These are phyloP conservation scores for Lactarius deliciosus DNA, from an alignment of 768 basidiomycete genomes.

Conservation along the genomic window DNA sequence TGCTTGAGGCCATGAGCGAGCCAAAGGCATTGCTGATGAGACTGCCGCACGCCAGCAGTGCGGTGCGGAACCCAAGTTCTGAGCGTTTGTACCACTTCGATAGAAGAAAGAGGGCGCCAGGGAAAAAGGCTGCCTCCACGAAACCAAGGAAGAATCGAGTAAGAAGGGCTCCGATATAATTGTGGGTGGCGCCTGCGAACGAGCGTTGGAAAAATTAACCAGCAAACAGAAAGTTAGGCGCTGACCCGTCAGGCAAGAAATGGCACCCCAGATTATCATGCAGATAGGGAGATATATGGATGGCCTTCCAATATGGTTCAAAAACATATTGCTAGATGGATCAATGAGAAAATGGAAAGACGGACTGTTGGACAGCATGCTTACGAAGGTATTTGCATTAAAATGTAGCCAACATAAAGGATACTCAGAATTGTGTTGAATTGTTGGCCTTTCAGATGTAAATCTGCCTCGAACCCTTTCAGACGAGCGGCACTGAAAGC, in stretches of 20 bases:
- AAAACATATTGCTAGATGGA: conserved; percentile 61
- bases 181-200: conserved; percentile 25
- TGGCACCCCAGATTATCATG: conserved; percentile 70
- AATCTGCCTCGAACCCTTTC: conserved; percentile 68
- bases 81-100: conserved; percentile 72
- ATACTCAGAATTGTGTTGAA: conserved; percentile 69
- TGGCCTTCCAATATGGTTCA: conserved; percentile 65
- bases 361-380: conserved; percentile 31
- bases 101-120: conserved; percentile 61
- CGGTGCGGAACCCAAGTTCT: conserved; percentile 69
- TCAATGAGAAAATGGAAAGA: neutral
- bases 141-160: conserved; percentile 75
- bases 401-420: conserved; percentile 68
- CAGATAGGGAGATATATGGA: conserved; percentile 65
- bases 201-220: neutral
- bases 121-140: conserved; percentile 61
- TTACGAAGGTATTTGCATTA: conserved; percentile 79
- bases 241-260: conserved; percentile 44
- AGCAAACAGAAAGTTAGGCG: conserved; percentile 3
- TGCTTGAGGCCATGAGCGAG: conserved; percentile 71
- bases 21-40: conserved; percentile 84
- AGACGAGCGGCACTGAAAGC: conserved; percentile 62
- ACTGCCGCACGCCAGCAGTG: conserved; percentile 67
- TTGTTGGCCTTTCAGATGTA: conserved; percentile 57
- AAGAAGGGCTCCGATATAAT: conserved; percentile 60